These are phyloP conservation scores for Aspergillus brunneoviolaceus DNA, from an alignment of 2,329 filamentous ascomycete species.

Conservation along the genomic window DNA sequence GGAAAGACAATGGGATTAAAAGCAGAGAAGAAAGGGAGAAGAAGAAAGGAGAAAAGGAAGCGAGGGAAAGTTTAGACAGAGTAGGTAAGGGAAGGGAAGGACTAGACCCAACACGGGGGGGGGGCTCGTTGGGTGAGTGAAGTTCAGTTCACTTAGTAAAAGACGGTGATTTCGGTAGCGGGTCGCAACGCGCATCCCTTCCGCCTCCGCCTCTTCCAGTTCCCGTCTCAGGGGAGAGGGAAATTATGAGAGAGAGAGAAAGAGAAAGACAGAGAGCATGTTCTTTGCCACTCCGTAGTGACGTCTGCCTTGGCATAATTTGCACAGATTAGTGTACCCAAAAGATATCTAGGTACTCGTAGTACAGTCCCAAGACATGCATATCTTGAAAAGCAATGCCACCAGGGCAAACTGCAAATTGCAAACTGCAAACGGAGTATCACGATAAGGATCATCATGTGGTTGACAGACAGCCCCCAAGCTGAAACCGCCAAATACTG, in stretches of 20 bases:
- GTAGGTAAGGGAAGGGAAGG: conserved; percentile 4
- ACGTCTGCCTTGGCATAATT: too few relatives aligned
- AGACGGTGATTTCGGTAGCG: neutral
- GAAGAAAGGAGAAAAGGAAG: neutral
- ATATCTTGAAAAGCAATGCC: neutral
- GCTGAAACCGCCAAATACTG: neutral
- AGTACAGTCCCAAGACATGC: too few relatives aligned
- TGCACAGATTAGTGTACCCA: too few relatives aligned
- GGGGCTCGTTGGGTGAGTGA: neutral
- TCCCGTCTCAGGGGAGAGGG: too few relatives aligned
- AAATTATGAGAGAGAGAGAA: too few relatives aligned
- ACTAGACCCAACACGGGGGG: neutral
- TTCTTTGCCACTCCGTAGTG: too few relatives aligned
- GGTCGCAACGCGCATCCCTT: conserved; percentile 20
- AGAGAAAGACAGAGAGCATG: too few relatives aligned
- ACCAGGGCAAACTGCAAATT: too few relatives aligned
- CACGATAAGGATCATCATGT: neutral
- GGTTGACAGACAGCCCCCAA: neutral
- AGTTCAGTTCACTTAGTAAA: conserved; percentile 8
- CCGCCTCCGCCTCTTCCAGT: neutral
- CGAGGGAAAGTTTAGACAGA: conserved; percentile 1
- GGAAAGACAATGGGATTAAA: neutral
- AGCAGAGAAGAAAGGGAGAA: conserved; percentile 6
- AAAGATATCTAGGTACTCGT: too few relatives aligned
- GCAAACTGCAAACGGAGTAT: too few relatives aligned